These are phyloP conservation scores for Podila minutissima DNA, from an alignment of 192 early-diverging fungal species.

Conservation along the genomic window DNA sequence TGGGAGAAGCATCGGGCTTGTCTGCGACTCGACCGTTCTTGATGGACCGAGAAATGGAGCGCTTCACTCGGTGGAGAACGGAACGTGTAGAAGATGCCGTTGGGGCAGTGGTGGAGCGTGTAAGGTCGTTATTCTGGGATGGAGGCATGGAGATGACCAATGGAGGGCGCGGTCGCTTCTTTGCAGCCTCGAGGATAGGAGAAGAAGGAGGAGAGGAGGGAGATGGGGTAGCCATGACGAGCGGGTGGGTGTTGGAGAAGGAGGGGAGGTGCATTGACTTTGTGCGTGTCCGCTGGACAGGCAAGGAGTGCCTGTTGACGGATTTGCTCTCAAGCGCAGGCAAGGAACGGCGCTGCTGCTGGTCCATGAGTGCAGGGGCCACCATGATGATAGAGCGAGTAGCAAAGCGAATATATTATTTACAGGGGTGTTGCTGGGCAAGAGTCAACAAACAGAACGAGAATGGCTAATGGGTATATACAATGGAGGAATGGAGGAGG, in stretches of 20 bases:
- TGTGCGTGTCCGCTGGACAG: background rate
- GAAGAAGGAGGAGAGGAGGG: background rate
- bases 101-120: background rate
- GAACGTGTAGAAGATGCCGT: background rate
- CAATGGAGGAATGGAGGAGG: background rate
- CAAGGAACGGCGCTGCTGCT: background rate
- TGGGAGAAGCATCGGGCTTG: background rate
- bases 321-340: background rate
- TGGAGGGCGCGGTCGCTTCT: background rate
- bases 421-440: too few relatives aligned
- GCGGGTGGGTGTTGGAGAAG: background rate
- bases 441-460: too few relatives aligned
- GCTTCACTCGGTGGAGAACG: background rate
- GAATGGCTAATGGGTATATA: too few relatives aligned
- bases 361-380: conserved; percentile 1
- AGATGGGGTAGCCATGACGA: background rate
- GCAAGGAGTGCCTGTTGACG: background rate
- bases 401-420: background rate
- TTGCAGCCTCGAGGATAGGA: background rate
- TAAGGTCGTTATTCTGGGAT: background rate
- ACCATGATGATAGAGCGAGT: background rate
- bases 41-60: background rate
- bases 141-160: conserved; percentile 1
- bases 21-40: background rate
- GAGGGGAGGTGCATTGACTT: conserved; percentile 2